phyloP scores from a whole-genome alignment of 2,329 filamentous ascomycete species.

The Plenodomus tracheiphilus region DNA sequence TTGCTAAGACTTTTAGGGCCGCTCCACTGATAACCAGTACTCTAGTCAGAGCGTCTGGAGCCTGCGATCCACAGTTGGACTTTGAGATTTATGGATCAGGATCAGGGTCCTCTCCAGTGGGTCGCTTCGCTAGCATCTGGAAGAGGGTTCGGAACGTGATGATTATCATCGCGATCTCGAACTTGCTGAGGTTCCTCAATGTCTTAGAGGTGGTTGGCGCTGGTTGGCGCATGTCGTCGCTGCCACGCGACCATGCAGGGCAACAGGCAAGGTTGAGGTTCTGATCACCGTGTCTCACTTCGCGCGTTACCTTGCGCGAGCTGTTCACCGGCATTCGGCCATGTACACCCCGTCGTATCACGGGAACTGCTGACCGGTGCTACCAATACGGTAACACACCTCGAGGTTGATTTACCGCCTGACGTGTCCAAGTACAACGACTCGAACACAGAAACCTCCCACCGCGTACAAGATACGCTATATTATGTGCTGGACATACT shows the following conservation, averaged over 20 bases:
- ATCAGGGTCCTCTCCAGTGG: neutral
- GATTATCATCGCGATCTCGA: neutral
- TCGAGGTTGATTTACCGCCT: neutral
- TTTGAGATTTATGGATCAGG: neutral
- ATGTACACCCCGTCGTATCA: neutral
- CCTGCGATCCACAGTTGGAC: conserved; percentile 10
- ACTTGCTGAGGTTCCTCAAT: neutral
- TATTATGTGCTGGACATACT: neutral
- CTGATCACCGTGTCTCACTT: neutral
- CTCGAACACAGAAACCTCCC: neutral
- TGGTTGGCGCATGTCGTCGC: neutral
- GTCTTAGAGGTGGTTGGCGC: neutral
- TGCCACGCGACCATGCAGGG: neutral
- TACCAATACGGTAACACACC: neutral
- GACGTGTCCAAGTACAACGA: neutral
- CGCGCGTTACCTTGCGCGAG: neutral
- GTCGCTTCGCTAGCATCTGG: neutral
- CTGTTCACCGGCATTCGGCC: neutral
- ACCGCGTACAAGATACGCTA: neutral
- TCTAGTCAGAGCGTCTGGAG: conserved; percentile 12
- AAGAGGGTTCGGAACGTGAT: neutral
- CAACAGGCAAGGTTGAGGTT: neutral
- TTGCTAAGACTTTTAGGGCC: conserved; percentile 8
- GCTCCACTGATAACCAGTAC: conserved; percentile 23
- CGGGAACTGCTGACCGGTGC: neutral